Base-by-base conservation (phyloP, 371 early-diverging fungal species). In the Dichotomocladium elegans region DNA sequence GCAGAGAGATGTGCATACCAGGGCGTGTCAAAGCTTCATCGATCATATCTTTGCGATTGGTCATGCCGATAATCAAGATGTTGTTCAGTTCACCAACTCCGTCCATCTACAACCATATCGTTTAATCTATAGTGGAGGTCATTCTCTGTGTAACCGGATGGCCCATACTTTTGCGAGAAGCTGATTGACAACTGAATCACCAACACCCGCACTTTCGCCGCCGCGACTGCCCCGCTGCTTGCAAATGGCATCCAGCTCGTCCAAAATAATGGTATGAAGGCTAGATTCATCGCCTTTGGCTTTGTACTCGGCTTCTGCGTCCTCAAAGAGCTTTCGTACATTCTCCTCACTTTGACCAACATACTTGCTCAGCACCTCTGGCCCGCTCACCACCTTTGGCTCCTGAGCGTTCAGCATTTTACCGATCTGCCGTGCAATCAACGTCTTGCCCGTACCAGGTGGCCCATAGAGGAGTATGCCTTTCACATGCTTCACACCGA, bases 331-430 rank as follows among this genome's bases (percentile, higher is more conserved):
- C 66, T 99, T 97, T 50, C 99, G 89, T 27, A 99, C 90, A 61
- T 99, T 99, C 67, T 99, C 98, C 74, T 99, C 99, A 24, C 95
- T 94, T 63, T 98, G 95, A 43, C 99, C 99, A n/a, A 99, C 99
- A 72, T 90, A 99, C 63, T 98, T 99, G 75, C 96, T 96, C 45
- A 99, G 72, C 11, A 99, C 89, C 74, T 99, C 99, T 6, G 99
- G 99, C 5, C 99, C 99, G 75, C 96, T 98, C 27, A 99, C 98
- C 52, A 99, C 92, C 63, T 93, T 89, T 30, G 99, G 99, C 41
- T 98, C 98, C 33, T 85, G 83, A 4, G 97, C 92, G 64, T 99
- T 96, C 57, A 99, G 74, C 92, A 99, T 95, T 57, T 96, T 94
- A 27, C 99, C 99, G 53, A 99, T 99, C 70, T 99, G 96, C 21